Base-by-base conservation (phyloP, 2,329 filamentous ascomycete genomes). In the Sphaerulina vaccinii region DNA sequence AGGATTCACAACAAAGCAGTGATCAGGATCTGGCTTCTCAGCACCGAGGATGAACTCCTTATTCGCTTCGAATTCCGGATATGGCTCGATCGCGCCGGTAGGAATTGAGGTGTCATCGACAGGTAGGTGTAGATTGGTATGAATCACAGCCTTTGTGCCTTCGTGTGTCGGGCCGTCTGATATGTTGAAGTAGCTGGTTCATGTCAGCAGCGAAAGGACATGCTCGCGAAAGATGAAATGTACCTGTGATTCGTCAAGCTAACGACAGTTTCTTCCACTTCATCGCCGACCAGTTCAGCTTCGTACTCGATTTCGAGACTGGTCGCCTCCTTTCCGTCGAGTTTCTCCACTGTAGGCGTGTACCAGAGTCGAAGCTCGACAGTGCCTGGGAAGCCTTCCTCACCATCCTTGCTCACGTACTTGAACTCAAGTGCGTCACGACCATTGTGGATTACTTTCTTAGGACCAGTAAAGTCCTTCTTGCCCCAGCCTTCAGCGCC, bases 171-270 rank as follows among this genome's bases (percentile, higher is more conserved):
- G 71, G 5, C 70, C 71, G 64, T 77, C 81, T 38, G 75, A 76
- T 44, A 95, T 80, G 62, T 87, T 88, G 71, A 91, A 86, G 64
- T 84, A 84, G 64, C 81, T 49, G 13, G 24, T 29, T 32, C 48
- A 16, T 45, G 53, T 55, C 54, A 61, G 48, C 45, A 16, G 32
- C 36, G 44, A 46, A 49, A 38, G 13, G 37, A 10, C 10, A 29
- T 46, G 22, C 39, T 48, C 39, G 41, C 21, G 29, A 43, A 16
- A 36, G 21, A 7, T 45, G 36, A 13, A 40, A 22, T 35, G 23
- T 49, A 90, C 87, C 89, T 95, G 76, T 99, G 92, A 75, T 97
- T 99, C 43, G 93, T 97, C 73, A 97, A 81, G 73, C 91, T 95
- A 69, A 97, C 82, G 36, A 85, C 85, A 0, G 92, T 97, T 78